phyloP scores from a whole-genome alignment of 441 rosid genomes.

The Manihot esculenta region DNA sequence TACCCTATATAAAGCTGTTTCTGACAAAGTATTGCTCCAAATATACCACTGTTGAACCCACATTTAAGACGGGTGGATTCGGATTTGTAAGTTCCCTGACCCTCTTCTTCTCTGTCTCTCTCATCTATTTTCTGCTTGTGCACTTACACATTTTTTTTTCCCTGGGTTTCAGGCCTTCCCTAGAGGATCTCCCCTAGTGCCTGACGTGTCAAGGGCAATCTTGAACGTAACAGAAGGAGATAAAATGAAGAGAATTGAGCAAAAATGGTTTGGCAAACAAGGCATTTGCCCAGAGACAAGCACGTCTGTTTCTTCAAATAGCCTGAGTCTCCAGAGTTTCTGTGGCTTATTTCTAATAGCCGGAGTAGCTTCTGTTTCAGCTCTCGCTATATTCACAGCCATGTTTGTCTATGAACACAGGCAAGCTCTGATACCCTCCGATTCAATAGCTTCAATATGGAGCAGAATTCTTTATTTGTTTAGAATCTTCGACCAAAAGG shows the following conservation, averaged over 20 bases:
- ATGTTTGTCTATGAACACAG: conserved; percentile 31
- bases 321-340: conserved; percentile 55
- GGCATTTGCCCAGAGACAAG: conserved; percentile 33
- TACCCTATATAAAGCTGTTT: conserved; percentile 38
- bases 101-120: neutral
- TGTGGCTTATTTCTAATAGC: conserved; percentile 55
- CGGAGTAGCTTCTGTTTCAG: conserved; percentile 30
- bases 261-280: conserved; percentile 37
- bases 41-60: conserved; percentile 47
- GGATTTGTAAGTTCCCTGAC: conserved; percentile 54
- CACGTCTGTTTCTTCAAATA: conserved; percentile 32
- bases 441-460: conserved; percentile 22
- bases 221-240: conserved; percentile 53
- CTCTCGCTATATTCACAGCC: conserved; percentile 36
- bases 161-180: conserved; percentile 34
- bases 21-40: conserved; percentile 44
- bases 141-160: neutral
- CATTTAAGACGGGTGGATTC: conserved; percentile 50
- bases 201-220: conserved; percentile 63
- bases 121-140: neutral
- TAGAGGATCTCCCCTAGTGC: conserved; percentile 52
- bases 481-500: conserved; percentile 33
- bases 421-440: conserved; percentile 6
- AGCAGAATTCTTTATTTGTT: conserved; percentile 20
- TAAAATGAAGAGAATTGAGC: conserved; percentile 37